Conservation (phyloP, 345 rosid species). For the Combretum micranthum region DNA sequence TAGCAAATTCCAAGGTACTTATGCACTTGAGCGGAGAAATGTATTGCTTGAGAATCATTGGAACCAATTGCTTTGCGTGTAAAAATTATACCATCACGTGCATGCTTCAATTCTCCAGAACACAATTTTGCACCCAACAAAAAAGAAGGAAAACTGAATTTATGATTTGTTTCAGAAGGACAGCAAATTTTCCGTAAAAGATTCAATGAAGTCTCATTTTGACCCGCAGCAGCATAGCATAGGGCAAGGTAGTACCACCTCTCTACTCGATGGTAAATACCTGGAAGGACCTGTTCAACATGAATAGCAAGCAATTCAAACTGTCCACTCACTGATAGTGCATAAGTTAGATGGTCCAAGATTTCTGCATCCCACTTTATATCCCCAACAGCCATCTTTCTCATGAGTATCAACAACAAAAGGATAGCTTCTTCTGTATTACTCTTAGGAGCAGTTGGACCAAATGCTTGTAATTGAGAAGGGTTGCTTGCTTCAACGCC, state of each 20-base stretch:
- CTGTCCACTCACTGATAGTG: conserved; percentile 65
- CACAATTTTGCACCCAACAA: conserved; percentile 79
- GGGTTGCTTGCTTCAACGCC: conserved; percentile 60
- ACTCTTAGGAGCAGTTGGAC: conserved; percentile 33
- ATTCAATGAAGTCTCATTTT: conserved; percentile 64
- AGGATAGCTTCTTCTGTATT: conserved; percentile 81
- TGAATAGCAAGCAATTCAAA: conserved; percentile 61
- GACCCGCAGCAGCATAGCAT: conserved; percentile 74
- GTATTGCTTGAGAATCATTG: conserved; percentile 28
- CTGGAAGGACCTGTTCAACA: conserved; percentile 70
- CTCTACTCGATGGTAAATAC: conserved; percentile 57
- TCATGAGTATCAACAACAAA: conserved; percentile 61
- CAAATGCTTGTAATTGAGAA: conserved; percentile 26
- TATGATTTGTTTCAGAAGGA: conserved; percentile 60
- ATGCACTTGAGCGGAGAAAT: conserved; percentile 52
- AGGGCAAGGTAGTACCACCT: conserved; percentile 93
- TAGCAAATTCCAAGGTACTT: conserved; percentile 80
- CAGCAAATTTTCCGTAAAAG: conserved; percentile 56
- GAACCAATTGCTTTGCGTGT: conserved; percentile 41
- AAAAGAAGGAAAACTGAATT: conserved; percentile 44
- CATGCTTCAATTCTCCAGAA: conserved; percentile 55
- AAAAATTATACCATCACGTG: conserved; percentile 57
- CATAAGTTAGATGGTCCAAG: conserved; percentile 73
- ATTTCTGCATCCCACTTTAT: conserved; percentile 81
- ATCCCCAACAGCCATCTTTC: conserved; percentile 55